Base-by-base conservation (phyloP, 352 stramenopile genomes). In the Phytophthora macrochlamydospora region DNA sequence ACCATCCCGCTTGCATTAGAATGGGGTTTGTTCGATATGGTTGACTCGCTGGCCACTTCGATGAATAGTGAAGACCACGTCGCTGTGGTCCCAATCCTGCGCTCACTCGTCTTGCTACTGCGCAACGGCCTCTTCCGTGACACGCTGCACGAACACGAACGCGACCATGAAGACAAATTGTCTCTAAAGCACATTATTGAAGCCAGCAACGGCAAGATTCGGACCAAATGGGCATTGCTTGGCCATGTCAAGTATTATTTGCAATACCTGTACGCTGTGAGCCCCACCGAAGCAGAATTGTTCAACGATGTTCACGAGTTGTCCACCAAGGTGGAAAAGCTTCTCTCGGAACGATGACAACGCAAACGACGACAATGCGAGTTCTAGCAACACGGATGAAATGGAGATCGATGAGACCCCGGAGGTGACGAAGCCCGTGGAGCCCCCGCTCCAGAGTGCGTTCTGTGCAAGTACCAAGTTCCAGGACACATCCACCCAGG, bases 1-100 rank as follows among this genome's bases (percentile, higher is more conserved):
- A 79, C 72, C 0, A 62, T 86, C 24, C 75, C 83, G 4, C 67
- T 94, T n/a, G 84, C 84, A 3, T 63, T 94, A 3, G 78, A 91
- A 38, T 94, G 86, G 86, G 72, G 71, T 0, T 61, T 94, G 29
- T 93, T 92, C 45, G 81, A 93, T 43, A 78, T 85, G 53, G 71
- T 89, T 3, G 55, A 91, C 29, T 81, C 67, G 37, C 58, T 94
- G 9, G 84, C 86, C 7, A 90, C 78, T 2, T 92, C 86, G 0
- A 92, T 94, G 86, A 94, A 75, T 65, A 94, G 86, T 35, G 86
- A 94, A 82, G 86, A 94, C 59, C 86, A 94, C 56, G 62, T 59
- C 0, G 83, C 85, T 2, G 82, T 86, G 1, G 62, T 91, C 7
- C 76, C 77, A 4, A 66, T 94, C 4, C 71, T 94, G 24, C 74